These are phyloP conservation scores for Ogataea corticis DNA, from an alignment of 805 yeast species.

Conservation along the genomic window DNA sequence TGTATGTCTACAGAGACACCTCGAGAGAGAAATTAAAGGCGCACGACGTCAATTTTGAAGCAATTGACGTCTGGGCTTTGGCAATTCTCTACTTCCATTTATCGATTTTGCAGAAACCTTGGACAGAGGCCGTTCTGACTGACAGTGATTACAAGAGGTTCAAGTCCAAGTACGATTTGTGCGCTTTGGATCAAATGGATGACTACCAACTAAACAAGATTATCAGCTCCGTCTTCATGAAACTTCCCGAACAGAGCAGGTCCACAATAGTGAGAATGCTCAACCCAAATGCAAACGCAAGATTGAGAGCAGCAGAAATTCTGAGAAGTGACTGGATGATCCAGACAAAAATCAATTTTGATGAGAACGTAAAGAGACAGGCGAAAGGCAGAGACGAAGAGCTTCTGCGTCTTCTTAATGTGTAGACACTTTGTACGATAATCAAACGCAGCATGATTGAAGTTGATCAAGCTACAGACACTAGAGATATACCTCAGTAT, in stretches of 20 bases:
- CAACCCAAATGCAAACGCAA: conserved; percentile 29
- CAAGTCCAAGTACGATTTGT: conserved; percentile 14
- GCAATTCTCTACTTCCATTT: conserved; percentile 51
- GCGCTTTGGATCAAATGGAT: conserved; percentile 17
- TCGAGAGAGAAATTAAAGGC: conserved; percentile 12
- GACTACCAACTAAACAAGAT: conserved; percentile 21
- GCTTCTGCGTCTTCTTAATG: conserved; percentile 17
- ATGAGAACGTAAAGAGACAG: conserved; percentile 17
- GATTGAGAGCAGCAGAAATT: conserved; percentile 24
- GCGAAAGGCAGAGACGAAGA: conserved; percentile 28
- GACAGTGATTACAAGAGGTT: conserved; percentile 29
- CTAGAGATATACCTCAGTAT: background rate
- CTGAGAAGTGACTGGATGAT: conserved; percentile 34
- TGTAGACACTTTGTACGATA: background rate
- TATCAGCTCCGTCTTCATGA: conserved; percentile 15
- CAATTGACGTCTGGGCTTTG: conserved; percentile 52
- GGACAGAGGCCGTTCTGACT: conserved; percentile 41
- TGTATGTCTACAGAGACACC: conserved; percentile 26
- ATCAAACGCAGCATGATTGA: too few species aligned
- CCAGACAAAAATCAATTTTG: conserved; percentile 24
- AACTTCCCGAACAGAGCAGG: conserved; percentile 15
- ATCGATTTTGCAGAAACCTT: conserved; percentile 45
- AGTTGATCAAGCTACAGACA: background rate
- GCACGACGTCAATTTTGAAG: conserved; percentile 31
- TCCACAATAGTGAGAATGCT: conserved; percentile 28